phyloP scores from a whole-genome alignment of 345 rosid species.

The Gossypium raimondii region DNA sequence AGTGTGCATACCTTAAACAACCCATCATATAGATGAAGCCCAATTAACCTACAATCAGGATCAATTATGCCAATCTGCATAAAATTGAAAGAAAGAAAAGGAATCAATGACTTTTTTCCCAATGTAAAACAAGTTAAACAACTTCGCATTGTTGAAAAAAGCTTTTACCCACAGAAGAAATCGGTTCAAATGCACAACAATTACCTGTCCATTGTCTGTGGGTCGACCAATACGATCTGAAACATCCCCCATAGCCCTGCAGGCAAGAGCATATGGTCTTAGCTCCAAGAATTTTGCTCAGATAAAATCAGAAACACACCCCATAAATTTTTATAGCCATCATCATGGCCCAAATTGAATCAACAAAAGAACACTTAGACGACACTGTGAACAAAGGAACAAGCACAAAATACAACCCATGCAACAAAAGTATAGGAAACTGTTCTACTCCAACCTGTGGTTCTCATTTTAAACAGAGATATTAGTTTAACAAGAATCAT shows the following conservation, averaged over 20 bases:
- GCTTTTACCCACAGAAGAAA: neutral
- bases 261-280: constrained; percentile 14
- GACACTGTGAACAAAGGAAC: neutral
- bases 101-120: constrained; percentile 4
- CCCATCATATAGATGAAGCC: constrained; percentile 95
- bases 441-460: neutral
- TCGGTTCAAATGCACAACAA: constrained; percentile 2
- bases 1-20: constrained; percentile 66
- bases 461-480: neutral
- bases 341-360: neutral
- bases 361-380: neutral
- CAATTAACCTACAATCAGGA: constrained; percentile 92
- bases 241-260: constrained; percentile 93
- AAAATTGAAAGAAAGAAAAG: neutral
- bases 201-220: constrained; percentile 94
- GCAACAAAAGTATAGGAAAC: neutral
- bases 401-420: neutral
- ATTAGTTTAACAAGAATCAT: neutral
- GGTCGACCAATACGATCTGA: constrained; percentile 91
- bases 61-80: constrained; percentile 90
- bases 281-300: neutral
- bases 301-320: neutral
- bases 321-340: neutral
- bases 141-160: neutral
- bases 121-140: neutral